Base-by-base conservation (phyloP, 2,329 filamentous ascomycete species). In the Nectriaceae sp. region DNA sequence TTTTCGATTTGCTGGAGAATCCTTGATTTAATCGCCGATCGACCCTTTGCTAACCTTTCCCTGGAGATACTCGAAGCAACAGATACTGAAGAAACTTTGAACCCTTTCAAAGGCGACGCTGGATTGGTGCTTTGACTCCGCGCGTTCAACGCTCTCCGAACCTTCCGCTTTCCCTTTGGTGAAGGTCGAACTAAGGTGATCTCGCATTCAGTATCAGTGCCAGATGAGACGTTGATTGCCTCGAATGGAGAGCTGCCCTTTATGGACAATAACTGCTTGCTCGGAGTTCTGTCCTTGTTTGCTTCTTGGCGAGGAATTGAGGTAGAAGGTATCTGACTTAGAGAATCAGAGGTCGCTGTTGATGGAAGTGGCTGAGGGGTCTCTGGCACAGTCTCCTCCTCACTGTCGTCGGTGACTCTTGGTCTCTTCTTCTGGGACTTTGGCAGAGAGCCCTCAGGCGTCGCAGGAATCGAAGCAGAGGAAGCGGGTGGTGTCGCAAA, bases 141-240 rank as follows among this genome's bases (percentile, higher is more conserved):
- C 24, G 13, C 13, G 24, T 6, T 29, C n/a, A n/a, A 13, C 13
- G 24, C 6, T 29, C 24, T 29, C 13, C 24, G 6, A n/a, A n/a
- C 24, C 6, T 29, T 36, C 8, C 33, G 45, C 48, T 60, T 57
- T 11, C 31, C 35, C 4, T 21, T 47, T 11, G 50, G 40, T 16
- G 47, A 44, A 18, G 53, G 47, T 1, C 21, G 21, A 2, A 56
- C 45, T 10, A 52, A 40, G 21, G 46, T 38, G 8, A 57, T 52
- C 44, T 52, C 35, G 16, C 49, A 54, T 4, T 60, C 58, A 35
- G 43, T 51, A 6, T 53, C 53, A 13, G 44, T 40, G 5, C 21
- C 42, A 6, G 59, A 62, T 3, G 56, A 58, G 10, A 62, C 50
- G 11, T 49, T 48, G 21, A 61, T 57, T 4, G 60, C 49, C 2